Conservation (phyloP, 2,329 filamentous ascomycete genomes). For the Monosporascus ibericus region DNA sequence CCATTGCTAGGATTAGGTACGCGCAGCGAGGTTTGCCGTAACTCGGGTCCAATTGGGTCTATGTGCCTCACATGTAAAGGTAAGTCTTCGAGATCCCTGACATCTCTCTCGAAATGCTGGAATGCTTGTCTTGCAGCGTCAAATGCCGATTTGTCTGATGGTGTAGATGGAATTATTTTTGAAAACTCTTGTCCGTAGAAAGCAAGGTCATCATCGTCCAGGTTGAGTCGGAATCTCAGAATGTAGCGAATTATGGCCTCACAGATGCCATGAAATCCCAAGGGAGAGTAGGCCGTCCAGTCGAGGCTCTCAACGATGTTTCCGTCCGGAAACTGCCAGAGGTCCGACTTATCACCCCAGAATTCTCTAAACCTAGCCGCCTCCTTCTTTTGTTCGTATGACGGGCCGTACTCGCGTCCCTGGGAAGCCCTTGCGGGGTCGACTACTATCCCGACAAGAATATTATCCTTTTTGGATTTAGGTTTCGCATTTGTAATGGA, state of each 20-base stretch:
- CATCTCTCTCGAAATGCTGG: slow-evolving; percentile 65
- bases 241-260: slow-evolving; percentile 75
- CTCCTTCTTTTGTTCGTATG: slow-evolving; percentile 78
- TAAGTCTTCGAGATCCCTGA: slow-evolving; percentile 73
- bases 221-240: slow-evolving; percentile 61
- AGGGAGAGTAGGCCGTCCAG: slow-evolving; percentile 62
- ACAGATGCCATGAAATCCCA: slow-evolving; percentile 52
- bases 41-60: slow-evolving; percentile 61
- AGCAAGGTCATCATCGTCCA: slow-evolving; percentile 46
- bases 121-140: slow-evolving; percentile 65
- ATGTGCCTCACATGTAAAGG: slow-evolving; percentile 83
- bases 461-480: slow-evolving; percentile 23
- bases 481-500: slow-evolving; percentile 33
- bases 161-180: slow-evolving; percentile 39
- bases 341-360: slow-evolving; percentile 90
- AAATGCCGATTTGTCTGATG: slow-evolving; percentile 53
- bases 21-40: slow-evolving; percentile 66
- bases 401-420: slow-evolving; percentile 80
- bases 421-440: slow-evolving; percentile 67
- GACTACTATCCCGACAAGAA: slow-evolving; percentile 65
- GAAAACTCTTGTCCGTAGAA: slow-evolving; percentile 47
- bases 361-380: slow-evolving; percentile 79
- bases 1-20: slow-evolving; percentile 42
- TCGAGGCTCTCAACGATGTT: slow-evolving; percentile 88
- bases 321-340: slow-evolving; percentile 91